Base-by-base conservation (phyloP, 2,329 filamentous ascomycete species). In the Biscogniauxia marginata region DNA sequence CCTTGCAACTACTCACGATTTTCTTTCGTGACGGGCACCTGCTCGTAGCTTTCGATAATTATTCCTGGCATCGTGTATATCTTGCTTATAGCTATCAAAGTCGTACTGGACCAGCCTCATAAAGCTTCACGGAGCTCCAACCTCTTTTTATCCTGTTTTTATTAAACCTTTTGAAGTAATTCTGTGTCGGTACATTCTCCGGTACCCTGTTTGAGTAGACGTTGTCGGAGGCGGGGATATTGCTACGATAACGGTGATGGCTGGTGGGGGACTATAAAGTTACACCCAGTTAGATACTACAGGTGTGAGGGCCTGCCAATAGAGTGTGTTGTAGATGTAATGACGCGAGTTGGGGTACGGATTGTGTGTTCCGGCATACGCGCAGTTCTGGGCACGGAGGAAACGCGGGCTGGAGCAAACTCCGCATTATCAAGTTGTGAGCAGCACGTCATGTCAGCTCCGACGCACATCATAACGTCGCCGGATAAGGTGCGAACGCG, bases 11-110 rank as follows among this genome's bases (percentile, higher is more conserved):
- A 39, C 60, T 61, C 59, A 69, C 67, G 56, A 48, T 67, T 63
- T 56, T 63, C 64, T 48, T 66, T 58, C 11, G 67, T 69, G n/a
- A 65, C 66, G 24, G 67, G 67, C 20, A 69, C 64, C 39, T 69
- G 67, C 46, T 68, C 62, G 49, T 69, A 68, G 11, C 54, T 63
- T 8, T 68, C 66, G 39, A 68, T 60, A 22, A 65, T 60, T 55
- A 50, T 60, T 56, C 65, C 67, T 16, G 67, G 63, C 67, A 69
- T 69, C 23, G 57, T 64, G 20, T 47, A 8, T 56, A 16, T 24
- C 20, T 50, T 49, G 9, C 19, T 24, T 49, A 9, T 46, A 39
- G 22, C 39, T 39, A 39, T 39, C 30, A 11, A 5, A n/a, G 11
- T 39, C 49, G 3, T 48, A 20, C 4, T 3, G 20, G 51, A 39